These are phyloP conservation scores for Acacia melanoxylon DNA, from an alignment of 306 rosid species.

Conservation along the genomic window DNA sequence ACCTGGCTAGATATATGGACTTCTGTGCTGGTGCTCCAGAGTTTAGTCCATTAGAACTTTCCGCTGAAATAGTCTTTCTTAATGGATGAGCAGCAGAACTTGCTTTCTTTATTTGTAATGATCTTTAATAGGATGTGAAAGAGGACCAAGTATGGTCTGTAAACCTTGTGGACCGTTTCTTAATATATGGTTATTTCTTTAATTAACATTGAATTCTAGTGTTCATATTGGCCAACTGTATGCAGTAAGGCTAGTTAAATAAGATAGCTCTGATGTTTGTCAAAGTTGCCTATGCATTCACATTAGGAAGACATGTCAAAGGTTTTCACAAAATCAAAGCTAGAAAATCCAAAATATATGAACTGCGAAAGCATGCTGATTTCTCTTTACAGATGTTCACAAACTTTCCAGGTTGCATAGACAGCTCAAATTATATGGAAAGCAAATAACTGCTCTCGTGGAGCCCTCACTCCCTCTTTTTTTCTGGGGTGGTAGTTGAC, in stretches of 20 bases:
- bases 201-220: constrained; percentile 18
- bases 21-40: constrained; percentile 4
- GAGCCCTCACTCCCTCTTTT: not conserved
- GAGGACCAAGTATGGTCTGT: constrained; percentile 12
- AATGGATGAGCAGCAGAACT: constrained; percentile 2
- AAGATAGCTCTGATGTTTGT: constrained; percentile 9
- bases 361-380: not conserved
- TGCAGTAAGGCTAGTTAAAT: not conserved
- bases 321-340: not conserved
- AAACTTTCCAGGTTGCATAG: constrained; percentile 32
- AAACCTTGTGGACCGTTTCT: constrained; percentile 17
- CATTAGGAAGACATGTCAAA: not conserved
- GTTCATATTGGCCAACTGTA: constrained; percentile 26
- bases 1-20: not conserved
- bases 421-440: constrained; percentile 19
- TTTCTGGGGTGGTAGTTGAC: not conserved
- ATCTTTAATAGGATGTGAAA: constrained; percentile 1
- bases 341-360: not conserved
- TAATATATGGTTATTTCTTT: not conserved
- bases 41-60: constrained; percentile 6
- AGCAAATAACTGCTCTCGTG: constrained; percentile 20
- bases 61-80: constrained; percentile 18
- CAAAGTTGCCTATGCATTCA: not conserved
- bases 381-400: not conserved
- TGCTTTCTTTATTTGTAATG: constrained; percentile 33